phyloP scores from a whole-genome alignment of 2,329 filamentous ascomycete species.

The Dothidotthia symphoricarpi region DNA sequence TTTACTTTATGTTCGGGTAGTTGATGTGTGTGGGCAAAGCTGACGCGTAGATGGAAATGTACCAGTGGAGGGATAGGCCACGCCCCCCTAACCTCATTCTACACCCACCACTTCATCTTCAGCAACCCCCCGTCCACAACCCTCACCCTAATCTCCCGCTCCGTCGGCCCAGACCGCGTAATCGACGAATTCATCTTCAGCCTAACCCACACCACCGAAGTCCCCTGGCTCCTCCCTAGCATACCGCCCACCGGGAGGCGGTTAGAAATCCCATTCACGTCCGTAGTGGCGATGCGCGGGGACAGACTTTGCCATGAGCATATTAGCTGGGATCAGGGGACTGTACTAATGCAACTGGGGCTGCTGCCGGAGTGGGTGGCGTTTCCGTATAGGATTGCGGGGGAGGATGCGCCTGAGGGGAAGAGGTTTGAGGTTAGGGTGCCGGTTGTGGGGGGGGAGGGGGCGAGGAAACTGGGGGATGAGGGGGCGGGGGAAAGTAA shows the following conservation, averaged over 20 bases:
- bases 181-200: conserved; percentile 41
- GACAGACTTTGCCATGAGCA: conserved; percentile 69
- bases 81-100: conserved; percentile 62
- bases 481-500: conserved; percentile 55
- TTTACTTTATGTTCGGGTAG: neutral
- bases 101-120: conserved; percentile 72
- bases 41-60: too few relatives aligned
- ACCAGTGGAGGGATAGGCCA: conserved; percentile 70
- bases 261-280: conserved; percentile 62
- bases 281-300: conserved; percentile 66
- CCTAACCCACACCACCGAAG: conserved; percentile 32
- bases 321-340: conserved; percentile 68
- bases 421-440: conserved; percentile 58
- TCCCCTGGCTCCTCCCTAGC: conserved; percentile 40
- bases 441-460: conserved; percentile 60
- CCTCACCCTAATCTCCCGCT: conserved; percentile 69
- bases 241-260: conserved; percentile 31
- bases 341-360: conserved; percentile 60
- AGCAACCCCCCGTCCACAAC: conserved; percentile 66
- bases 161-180: conserved; percentile 68
- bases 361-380: conserved; percentile 64
- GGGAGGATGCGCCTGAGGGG: conserved; percentile 36
- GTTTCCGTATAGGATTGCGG: conserved; percentile 49
- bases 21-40: too few relatives aligned
- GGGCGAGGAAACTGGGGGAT: conserved; percentile 52